Evolutionary conservation across 208 protist species (phyloP), one percentile per base, ranked within the genome.

Genomic region (Leishmania major): DNA sequence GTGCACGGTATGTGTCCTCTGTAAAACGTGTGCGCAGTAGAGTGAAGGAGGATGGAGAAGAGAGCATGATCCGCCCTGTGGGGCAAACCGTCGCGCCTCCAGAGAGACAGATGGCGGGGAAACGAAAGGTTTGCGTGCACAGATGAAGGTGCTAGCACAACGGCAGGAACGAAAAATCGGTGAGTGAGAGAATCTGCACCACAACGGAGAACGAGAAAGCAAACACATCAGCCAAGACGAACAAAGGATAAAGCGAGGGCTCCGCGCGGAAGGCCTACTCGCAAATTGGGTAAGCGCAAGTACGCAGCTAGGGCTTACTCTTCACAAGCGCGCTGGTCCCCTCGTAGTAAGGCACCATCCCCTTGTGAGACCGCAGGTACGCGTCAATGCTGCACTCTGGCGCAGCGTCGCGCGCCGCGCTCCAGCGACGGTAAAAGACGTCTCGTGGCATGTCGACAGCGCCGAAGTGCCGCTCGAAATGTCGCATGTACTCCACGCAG

Each of bases 401-500:
- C 60, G 64, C 66, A 28, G 79, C 71, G 37, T 93, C 87, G 17
- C 93, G 89, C 31, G 78, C 78, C 0, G 70, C 75, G 6, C 11
- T 55, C 92, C 92, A 97, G 17, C 90, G 90, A 8, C 70, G 47
- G 70, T 91, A 86, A 59, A 97, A 95, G 0, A 86, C 85, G 8
- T 47, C 47, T 8, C 87, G 86, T 19, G 66, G 49, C 80, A 94
- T 79, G 47, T 82, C 75, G 62, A 75, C 57, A 15, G 77, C 90
- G 35, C 91, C 92, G 78, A 95, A 95, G 78, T 81, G 83, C 17
- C 55, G 57, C 64, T 90, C 86, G 80, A 87, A 94, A 45, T 94
- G 79, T 11, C 45, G 66, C 93, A 97, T 95, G 84, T 97, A 97
- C 10, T 76, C 85, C 5, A 97, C 57, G 2, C 84, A 77, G 17